A percentile compares a stretch with the other conserved stretches of the same genome.
Conservation (phyloP, 306 rosid genomes). For the Prunus mume region DNA sequence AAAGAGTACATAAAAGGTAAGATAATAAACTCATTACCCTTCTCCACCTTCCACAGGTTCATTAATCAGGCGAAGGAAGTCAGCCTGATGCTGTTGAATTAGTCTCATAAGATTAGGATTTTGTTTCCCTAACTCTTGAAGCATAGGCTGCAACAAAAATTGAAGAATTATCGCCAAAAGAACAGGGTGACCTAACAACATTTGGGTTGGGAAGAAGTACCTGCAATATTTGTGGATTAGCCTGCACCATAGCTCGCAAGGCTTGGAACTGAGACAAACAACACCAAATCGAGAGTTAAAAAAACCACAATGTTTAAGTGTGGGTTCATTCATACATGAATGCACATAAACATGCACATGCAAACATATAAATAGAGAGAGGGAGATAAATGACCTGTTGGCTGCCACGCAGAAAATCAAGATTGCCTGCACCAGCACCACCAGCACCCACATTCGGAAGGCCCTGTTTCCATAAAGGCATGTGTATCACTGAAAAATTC, state of each 20-base stretch:
- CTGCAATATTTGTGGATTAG: conserved; percentile 97
- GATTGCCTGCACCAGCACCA: conserved; percentile 68
- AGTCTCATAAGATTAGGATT: conserved; percentile 89
- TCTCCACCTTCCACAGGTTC: conserved; percentile 89
- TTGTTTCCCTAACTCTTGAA: conserved; percentile 95
- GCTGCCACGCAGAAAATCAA: conserved; percentile 86
- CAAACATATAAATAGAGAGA: not conserved
- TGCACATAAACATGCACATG: not conserved
- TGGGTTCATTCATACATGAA: not conserved
- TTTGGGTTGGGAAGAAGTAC: conserved; percentile 31
- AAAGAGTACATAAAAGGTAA: conserved; percentile 1
- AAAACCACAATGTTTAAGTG: not conserved
- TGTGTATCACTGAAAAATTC: conserved; percentile 13
- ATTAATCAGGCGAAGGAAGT: conserved; percentile 80
- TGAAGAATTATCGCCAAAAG: conserved; percentile 12
- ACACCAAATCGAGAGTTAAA: conserved; percentile 3
- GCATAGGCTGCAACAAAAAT: conserved; percentile 80
- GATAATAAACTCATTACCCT: conserved; percentile 53
- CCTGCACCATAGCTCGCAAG: conserved; percentile 89
- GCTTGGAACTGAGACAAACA: conserved; percentile 65
- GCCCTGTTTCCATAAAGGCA: conserved; percentile 51
- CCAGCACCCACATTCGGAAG: conserved; percentile 70
- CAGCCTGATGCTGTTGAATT: conserved; percentile 87
- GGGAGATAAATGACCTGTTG: conserved; percentile 53
- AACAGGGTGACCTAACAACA: not conserved